These are phyloP conservation scores for Xylaria flabelliformis DNA, from an alignment of 495 filamentous ascomycete species.

Conservation along the genomic window DNA sequence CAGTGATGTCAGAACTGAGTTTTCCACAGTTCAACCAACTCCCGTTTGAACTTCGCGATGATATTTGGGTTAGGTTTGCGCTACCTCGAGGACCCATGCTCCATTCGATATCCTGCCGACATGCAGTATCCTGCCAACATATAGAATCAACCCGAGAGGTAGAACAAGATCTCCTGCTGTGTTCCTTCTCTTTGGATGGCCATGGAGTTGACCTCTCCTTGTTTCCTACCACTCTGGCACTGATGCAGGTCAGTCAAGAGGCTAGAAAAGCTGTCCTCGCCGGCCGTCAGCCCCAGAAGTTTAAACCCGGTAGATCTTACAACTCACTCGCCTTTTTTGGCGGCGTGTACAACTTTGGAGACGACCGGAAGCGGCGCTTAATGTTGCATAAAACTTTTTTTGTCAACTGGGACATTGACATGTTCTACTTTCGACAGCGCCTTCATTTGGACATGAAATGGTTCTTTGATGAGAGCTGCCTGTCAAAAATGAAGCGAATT, in stretches of 20 bases:
- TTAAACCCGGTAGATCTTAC: background rate
- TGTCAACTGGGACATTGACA: conserved; percentile 12
- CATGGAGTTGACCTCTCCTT: background rate
- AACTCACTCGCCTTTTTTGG: background rate
- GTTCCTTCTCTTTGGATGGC: background rate
- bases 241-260: conserved; percentile 8
- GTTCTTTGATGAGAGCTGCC: too few species aligned
- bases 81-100: conserved; percentile 15
- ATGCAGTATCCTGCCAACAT: too few species aligned
- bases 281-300: background rate
- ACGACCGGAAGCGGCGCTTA: too few species aligned
- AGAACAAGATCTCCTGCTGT: background rate
- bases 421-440: conserved; percentile 3
- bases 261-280: conserved; percentile 8
- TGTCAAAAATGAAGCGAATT: background rate
- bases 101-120: background rate
- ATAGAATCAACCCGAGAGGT: too few species aligned
- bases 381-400: background rate
- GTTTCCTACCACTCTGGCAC: background rate
- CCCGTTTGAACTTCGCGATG: background rate
- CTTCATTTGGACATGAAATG: too few species aligned
- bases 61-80: background rate
- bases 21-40: background rate
- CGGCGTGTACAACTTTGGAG: background rate
- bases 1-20: background rate